These are phyloP conservation scores for Chalciporus chontae DNA, from an alignment of 768 basidiomycete species.

Conservation along the genomic window DNA sequence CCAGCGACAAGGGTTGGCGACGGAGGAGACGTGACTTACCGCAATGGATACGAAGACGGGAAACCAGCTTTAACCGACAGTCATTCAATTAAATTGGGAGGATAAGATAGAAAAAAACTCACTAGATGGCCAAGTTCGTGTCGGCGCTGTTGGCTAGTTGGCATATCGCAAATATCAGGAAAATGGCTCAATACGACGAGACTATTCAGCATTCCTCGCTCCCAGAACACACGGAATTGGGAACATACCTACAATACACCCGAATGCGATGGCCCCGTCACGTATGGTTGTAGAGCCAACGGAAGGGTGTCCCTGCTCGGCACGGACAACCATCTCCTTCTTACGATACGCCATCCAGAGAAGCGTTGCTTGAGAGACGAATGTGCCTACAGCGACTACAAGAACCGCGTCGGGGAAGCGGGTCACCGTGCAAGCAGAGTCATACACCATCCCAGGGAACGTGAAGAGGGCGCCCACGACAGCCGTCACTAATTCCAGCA, in stretches of 20 bases:
- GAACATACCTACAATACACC: constrained; percentile 13
- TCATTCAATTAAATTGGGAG: not conserved
- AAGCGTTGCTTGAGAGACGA: constrained; percentile 13
- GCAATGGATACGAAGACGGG: constrained; percentile 16
- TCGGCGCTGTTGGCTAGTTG: constrained; percentile 4
- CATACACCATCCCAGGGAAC: constrained; percentile 10
- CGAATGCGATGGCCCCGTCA: constrained; percentile 18
- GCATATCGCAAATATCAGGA: constrained; percentile 1
- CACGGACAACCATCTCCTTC: not conserved
- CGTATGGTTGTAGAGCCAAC: constrained; percentile 21
- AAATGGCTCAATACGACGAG: constrained; percentile 12
- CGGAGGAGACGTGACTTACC: constrained; percentile 7
- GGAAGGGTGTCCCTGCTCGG: not conserved
- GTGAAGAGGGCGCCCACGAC: not conserved
- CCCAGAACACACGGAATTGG: not conserved
- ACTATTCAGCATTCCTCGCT: not conserved
- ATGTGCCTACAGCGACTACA: constrained; percentile 6
- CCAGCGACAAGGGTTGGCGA: no score
- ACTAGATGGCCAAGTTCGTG: constrained; percentile 12
- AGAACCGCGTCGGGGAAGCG: constrained; percentile 3
- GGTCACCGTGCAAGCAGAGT: constrained; percentile 11
- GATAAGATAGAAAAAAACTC: not conserved
- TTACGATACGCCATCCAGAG: constrained; percentile 18
- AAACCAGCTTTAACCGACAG: constrained; percentile 9
- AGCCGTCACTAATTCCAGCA: constrained; percentile 8